Percentiles rank a stretch among this genome's conserved stretches.
Conservation (phyloP, 768 basidiomycete species). For the Crassisporium funariophilum region DNA sequence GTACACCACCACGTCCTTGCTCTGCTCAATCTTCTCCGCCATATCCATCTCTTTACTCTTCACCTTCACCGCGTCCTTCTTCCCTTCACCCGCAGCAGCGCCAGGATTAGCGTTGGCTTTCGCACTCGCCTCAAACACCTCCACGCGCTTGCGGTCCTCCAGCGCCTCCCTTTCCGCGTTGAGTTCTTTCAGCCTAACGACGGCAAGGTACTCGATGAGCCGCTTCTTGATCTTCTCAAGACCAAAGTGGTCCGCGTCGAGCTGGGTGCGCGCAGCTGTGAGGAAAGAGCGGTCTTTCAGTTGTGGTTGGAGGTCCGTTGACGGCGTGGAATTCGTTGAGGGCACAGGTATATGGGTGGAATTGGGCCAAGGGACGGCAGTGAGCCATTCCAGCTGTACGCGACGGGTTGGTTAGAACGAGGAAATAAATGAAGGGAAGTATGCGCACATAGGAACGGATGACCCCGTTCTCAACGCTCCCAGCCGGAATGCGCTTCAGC, state of each 20-base stretch:
- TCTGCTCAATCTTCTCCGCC: constrained; percentile 11
- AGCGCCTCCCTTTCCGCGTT: constrained; percentile 41
- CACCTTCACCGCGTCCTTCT: constrained; percentile 7
- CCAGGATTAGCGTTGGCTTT: constrained; percentile 21
- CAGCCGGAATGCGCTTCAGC: constrained; percentile 84
- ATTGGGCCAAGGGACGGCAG: constrained; percentile 81
- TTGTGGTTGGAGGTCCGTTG: constrained; percentile 11
- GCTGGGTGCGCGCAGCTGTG: constrained; percentile 68
- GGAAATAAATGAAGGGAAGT: constrained; percentile 15
- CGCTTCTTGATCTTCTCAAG: constrained; percentile 92
- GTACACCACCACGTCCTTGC: constrained; percentile 32
- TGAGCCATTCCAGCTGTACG: constrained; percentile 86
- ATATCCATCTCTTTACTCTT: constrained; percentile 11
- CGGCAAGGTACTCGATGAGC: constrained; percentile 88
- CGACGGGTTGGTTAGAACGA: constrained; percentile 1
- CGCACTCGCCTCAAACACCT: constrained; percentile 22
- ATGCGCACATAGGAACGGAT: constrained; percentile 75
- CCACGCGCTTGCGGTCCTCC: constrained; percentile 23
- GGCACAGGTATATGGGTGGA: constrained; percentile 27
- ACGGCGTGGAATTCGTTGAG: constrained; percentile 10
- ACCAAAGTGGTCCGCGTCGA: constrained; percentile 91
- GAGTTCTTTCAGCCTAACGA: constrained; percentile 65
- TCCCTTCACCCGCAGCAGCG: constrained; percentile 20
- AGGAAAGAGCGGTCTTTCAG: constrained; percentile 64
- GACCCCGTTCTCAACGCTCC: constrained; percentile 90